Evolutionary conservation across 108 stramenopile species (phyloP), one percentile per base, ranked within the genome.

Genomic region (Thalassiosira profunda): DNA sequence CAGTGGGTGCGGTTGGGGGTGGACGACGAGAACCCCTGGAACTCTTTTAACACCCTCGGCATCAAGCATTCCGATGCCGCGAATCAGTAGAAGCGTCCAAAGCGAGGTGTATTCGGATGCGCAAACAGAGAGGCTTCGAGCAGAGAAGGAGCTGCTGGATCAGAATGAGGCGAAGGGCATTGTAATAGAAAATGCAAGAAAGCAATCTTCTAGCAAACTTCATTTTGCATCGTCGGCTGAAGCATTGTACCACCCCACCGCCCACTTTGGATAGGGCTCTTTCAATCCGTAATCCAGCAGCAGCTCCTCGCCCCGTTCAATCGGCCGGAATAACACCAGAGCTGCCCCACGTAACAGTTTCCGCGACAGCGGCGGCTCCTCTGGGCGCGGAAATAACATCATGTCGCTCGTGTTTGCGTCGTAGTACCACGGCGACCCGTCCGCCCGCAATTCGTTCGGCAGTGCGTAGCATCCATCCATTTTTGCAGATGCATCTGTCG

Each of bases 1-100:
- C 91, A 97, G 76, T 98, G 98, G 98, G 88, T 98, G 58, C 83
- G 98, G 51, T 68, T 81, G 30, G 97, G 97, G 48, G 98, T 98
- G 21, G 86, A 87, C 49, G 67, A 63, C 45, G 91, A 90, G 54
- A 91, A 86, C 70, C 86, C 92, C 1, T 97, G 96, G 96, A 70
- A 80, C 68, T 70, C 80, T 11, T 92, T 88, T 78, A 92, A 95
- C 74, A 89, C 94, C 6, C 36, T 77, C 56, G 76, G 76, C 23
- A 34, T 77, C 31, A 77, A 63, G 53, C 63, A 69, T 58, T 58
- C 76, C 0, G 72, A 73, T 48, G 72, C 72, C 17, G 72, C 36
- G 4, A 62, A 67, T 25, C 74, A 76, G 44, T 67, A 62, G 52
- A 38, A 42, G n/a, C n/a, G n/a, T n/a, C n/a, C n/a, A n/a, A n/a